Evolutionary conservation across 2,329 filamentous ascomycete species (phyloP).

Genomic region (Aspergillus terreus): DNA sequence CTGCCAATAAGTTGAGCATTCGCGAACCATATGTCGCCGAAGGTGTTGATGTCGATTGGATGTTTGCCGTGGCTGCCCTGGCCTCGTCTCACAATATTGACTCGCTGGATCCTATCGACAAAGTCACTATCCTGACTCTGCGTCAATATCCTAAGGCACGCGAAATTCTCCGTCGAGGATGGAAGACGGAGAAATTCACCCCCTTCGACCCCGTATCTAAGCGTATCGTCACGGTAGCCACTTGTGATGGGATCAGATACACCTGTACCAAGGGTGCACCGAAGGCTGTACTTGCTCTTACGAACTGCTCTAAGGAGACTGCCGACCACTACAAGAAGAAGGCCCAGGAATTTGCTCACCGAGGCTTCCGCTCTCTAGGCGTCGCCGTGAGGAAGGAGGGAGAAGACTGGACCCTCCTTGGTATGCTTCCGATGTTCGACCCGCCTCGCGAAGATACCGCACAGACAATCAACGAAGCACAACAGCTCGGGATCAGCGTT

Average conservation of each 20-base stretch:
- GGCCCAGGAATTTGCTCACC: constrained; percentile 69
- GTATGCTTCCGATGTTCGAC: constrained; percentile 78
- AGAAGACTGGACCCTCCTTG: constrained; percentile 68
- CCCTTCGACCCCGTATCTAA: constrained; percentile 72
- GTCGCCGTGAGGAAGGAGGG: constrained; percentile 75
- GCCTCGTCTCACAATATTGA: constrained; percentile 76
- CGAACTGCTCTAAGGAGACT: constrained; percentile 63
- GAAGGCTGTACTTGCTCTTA: constrained; percentile 68
- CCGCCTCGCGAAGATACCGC: constrained; percentile 75
- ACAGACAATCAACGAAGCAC: constrained; percentile 71
- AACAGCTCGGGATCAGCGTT: constrained; percentile 70
- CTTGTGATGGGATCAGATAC: constrained; percentile 65
- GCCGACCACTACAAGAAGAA: constrained; percentile 66
- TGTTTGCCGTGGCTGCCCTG: constrained; percentile 75
- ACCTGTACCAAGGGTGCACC: constrained; percentile 75
- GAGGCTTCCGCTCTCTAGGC: constrained; percentile 75
- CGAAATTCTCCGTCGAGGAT: constrained; percentile 69
- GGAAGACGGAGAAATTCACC: constrained; percentile 72
- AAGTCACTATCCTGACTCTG: constrained; percentile 71
- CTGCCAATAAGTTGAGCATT: constrained; percentile 62
- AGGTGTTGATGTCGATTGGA: constrained; percentile 75
- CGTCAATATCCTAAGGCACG: constrained; percentile 71
- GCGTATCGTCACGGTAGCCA: constrained; percentile 68
- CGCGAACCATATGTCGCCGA: constrained; percentile 74
- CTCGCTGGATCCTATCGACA: constrained; percentile 74